Percentiles rank a stretch among this genome's conserved stretches.
phyloP scores from a whole-genome alignment of 345 rosid genomes.

The rapeseed (Brassica napus) region DNA sequence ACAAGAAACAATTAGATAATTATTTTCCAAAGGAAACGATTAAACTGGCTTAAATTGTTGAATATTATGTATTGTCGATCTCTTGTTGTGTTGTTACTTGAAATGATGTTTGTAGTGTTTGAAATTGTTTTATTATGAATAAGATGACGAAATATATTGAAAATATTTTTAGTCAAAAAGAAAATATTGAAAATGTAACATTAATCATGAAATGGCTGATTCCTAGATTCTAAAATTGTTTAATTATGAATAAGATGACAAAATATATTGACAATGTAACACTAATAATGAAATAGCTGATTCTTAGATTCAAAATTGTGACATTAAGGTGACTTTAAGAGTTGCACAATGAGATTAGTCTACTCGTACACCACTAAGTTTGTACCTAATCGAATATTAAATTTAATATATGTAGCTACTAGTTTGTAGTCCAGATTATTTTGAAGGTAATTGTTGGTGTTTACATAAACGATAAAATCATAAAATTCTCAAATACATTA shows the following conservation, averaged over 20 bases:
- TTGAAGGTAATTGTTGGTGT: background rate
- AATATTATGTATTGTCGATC: background rate
- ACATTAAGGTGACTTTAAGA: background rate
- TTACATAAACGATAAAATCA: constrained; percentile 3
- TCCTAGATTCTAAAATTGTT: background rate
- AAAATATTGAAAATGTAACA: background rate
- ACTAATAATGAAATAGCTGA: background rate
- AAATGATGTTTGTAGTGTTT: background rate
- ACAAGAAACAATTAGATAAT: background rate
- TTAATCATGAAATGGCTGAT: background rate
- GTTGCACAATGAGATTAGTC: background rate
- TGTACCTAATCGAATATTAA: background rate
- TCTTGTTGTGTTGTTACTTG: background rate
- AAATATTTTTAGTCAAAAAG: too few relatives aligned
- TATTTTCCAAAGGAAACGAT: background rate
- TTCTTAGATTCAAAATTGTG: background rate
- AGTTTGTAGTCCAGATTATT: background rate
- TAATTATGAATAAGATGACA: constrained; percentile 4
- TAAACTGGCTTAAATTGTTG: background rate
- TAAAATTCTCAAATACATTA: constrained; percentile 15
- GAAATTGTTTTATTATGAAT: constrained; percentile 2
- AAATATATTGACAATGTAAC: background rate
- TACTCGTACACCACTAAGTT: background rate
- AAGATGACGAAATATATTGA: background rate
- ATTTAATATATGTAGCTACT: too few relatives aligned